Evolutionary conservation across 164 flowering plant species (phyloP).

Genomic region (Piper betle): DNA sequence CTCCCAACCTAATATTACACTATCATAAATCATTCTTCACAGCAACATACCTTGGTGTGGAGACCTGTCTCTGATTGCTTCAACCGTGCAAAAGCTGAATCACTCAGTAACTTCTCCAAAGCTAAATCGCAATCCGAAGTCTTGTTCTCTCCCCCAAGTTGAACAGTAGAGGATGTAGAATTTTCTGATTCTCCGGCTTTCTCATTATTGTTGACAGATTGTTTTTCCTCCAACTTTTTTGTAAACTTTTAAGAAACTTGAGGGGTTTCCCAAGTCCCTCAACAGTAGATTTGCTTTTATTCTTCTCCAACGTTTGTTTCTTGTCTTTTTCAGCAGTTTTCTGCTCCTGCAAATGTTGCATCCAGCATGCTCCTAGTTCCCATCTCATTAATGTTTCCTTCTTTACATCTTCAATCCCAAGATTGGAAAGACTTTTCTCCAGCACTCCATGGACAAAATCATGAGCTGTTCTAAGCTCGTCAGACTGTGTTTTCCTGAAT

Average conservation of each 20-base stretch:
- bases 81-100: conserved; percentile 63
- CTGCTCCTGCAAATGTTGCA: conserved; percentile 94
- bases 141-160: conserved; percentile 27
- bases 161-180: conserved; percentile 17
- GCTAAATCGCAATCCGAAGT: conserved; percentile 43
- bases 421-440: conserved; percentile 65
- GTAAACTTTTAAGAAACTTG: conserved; percentile 48
- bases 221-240: conserved; percentile 38
- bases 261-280: conserved; percentile 94
- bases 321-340: conserved; percentile 83
- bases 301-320: conserved; percentile 50
- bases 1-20: neutral
- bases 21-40: neutral
- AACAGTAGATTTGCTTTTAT: conserved; percentile 70
- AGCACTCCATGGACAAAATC: conserved; percentile 57
- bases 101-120: conserved; percentile 46
- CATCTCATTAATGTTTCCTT: conserved; percentile 59
- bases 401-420: conserved; percentile 45
- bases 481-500: conserved; percentile 29
- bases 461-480: conserved; percentile 38
- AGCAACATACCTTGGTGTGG: conserved; percentile 56
- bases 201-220: conserved; percentile 20
- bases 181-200: conserved; percentile 29
- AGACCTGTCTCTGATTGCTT: conserved; percentile 91
- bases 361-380: conserved; percentile 99